phyloP scores from a whole-genome alignment of 1,284 basidiomycete species.

The Earliella scabrosa region DNA sequence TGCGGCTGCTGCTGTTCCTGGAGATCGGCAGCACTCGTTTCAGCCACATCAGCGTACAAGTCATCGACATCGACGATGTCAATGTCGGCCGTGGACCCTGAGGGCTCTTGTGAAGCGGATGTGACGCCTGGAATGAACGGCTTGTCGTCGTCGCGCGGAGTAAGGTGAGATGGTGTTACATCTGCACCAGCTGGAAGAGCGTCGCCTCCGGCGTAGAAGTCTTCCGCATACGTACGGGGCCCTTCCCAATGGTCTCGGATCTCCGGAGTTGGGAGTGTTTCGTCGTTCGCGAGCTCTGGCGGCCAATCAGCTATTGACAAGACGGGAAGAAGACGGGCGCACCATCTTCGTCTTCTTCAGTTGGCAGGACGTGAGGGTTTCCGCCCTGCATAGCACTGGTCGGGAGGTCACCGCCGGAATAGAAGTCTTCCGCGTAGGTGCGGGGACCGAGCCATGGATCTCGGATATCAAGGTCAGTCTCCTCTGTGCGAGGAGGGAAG shows the following conservation, averaged over 20 bases:
- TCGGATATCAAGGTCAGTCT: constrained; percentile 29
- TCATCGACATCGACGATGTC: constrained; percentile 12
- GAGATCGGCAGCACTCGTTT: neutral
- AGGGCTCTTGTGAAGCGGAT: neutral
- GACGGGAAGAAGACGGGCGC: too few relatives aligned
- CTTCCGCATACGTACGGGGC: constrained; percentile 54
- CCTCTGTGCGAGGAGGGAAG: constrained; percentile 16
- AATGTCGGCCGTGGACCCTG: neutral
- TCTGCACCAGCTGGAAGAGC: constrained; percentile 12
- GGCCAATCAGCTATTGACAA: neutral
- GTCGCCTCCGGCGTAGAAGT: constrained; percentile 49
- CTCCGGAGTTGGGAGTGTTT: constrained; percentile 26
- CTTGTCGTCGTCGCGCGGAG: constrained; percentile 23
- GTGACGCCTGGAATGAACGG: constrained; percentile 17
- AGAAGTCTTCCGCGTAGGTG: constrained; percentile 54
- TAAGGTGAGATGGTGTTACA: constrained; percentile 26
- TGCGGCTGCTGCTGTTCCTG: neutral
- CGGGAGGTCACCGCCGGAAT: constrained; percentile 35
- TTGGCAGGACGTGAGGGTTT: constrained; percentile 11
- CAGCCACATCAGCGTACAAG: neutral
- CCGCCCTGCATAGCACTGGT: neutral
- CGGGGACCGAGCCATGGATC: constrained; percentile 53
- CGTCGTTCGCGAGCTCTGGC: constrained; percentile 8
- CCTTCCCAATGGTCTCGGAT: constrained; percentile 55
- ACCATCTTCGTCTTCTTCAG: constrained; percentile 21